Evolutionary conservation across 306 rosid genomes (phyloP), one percentile per base, ranked within the genome.

Genomic region (Dryas alaskensis): DNA sequence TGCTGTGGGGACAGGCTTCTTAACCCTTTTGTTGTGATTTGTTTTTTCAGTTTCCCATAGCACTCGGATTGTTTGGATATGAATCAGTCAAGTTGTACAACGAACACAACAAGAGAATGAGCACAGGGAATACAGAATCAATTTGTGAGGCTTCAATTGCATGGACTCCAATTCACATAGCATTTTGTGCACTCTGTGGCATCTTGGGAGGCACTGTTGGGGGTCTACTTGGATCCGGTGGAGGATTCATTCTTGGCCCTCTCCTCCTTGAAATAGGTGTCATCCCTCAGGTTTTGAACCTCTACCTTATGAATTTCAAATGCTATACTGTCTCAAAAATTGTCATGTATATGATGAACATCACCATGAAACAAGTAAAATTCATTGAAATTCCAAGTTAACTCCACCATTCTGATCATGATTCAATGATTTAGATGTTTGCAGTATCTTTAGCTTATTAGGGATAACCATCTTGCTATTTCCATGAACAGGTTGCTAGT

Each of bases 251-350:
- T 78, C 79, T 93, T 6, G 97, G 98, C 16, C 97, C 93, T 69
- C 91, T 93, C 72, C 91, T 93, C n/a, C 77, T 91, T 1, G 97
- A 93, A 68, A 93, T 91, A 44, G 98, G 98, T 39, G 98, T 89
- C 74, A 88, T 93, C 40, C 97, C 98, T 5, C 96, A 86, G 85
- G 96, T 92, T 76, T 19, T 14, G 7, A 11, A 31, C 37, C 37
- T 1, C 4, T 53, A 54, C 5, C 0, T n/a, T n/a, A 16, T 53
- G 59, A 53, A 53, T 53, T 17, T 4, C 25, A 62, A 39, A 37
- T 61, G 27, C 51, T 43, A 1, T 31, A 31, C 2, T 31, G 37
- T 31, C 37, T 31, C 37, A 31, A 1, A 31, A 31, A 2, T 31
- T 31, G 37, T 31, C 37, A 31, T 31, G 37, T 2, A 31, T 31